phyloP scores from a whole-genome alignment of 176 grass and related monocot species.

The Triticum timopheevii region DNA sequence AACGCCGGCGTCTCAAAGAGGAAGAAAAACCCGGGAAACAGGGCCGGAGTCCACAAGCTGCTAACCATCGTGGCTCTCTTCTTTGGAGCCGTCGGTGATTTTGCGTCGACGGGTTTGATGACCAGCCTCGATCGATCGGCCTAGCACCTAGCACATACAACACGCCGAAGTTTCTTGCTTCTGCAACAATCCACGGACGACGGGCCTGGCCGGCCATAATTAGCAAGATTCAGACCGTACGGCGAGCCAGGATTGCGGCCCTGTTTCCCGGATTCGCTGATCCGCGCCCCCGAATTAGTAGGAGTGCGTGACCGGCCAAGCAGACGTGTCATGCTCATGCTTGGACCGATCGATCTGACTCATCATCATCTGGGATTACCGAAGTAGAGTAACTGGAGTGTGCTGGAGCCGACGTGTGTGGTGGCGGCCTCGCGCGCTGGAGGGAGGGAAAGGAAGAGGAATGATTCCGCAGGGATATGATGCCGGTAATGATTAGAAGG shows the following conservation, averaged over 20 bases:
- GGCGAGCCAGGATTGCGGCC: constrained; percentile 2
- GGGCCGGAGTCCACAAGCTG: no score
- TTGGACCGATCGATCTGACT: not conserved
- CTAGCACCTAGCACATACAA: not conserved
- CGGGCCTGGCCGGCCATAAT: not conserved
- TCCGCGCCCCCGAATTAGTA: not conserved
- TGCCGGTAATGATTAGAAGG: constrained; percentile 33
- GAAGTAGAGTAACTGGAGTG: not conserved
- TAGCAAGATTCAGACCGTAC: not conserved
- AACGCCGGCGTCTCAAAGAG: not conserved
- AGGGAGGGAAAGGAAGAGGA: not conserved
- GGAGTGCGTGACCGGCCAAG: no score
- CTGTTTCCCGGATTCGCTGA: constrained; percentile 35
- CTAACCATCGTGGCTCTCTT: not conserved
- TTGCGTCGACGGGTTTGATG: not conserved
- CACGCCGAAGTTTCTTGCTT: constrained; percentile 4
- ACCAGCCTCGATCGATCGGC: not conserved
- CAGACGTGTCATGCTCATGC: not conserved
- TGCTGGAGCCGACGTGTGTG: constrained; percentile 8
- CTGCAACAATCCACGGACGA: not conserved
- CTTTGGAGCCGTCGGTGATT: not conserved
- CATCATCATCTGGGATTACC: not conserved
- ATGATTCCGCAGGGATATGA: constrained; percentile 18
- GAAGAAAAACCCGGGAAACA: not conserved
- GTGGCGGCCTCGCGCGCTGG: not conserved